These are phyloP conservation scores for Penicillium oxalicum DNA, from an alignment of 2,329 filamentous ascomycete species.

Conservation along the genomic window DNA sequence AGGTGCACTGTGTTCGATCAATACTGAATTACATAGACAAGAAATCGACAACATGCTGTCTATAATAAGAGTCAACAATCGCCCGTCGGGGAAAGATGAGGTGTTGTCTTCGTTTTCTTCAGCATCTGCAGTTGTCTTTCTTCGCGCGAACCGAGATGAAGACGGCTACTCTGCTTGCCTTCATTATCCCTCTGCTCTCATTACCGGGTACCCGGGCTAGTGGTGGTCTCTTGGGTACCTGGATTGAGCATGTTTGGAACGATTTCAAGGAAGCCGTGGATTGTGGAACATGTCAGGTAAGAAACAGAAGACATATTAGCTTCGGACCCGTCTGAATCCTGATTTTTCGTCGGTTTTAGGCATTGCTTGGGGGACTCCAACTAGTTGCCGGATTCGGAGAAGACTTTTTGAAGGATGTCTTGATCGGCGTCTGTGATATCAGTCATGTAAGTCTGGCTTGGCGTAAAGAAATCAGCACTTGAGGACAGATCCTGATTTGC, in stretches of 20 bases:
- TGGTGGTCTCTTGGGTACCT: slow-evolving; percentile 4
- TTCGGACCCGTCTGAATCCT: too few relatives aligned
- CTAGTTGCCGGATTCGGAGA: slow-evolving; percentile 42
- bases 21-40: not conserved
- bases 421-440: slow-evolving; percentile 33
- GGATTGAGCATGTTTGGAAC: slow-evolving; percentile 23
- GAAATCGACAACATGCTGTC: not conserved
- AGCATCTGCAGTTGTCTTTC: too few relatives aligned
- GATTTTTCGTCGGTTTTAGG: slow-evolving; percentile 8
- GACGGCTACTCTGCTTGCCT: slow-evolving; percentile 6
- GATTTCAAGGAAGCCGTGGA: slow-evolving; percentile 28
- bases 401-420: slow-evolving; percentile 34
- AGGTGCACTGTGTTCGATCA: not conserved
- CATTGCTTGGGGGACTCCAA: slow-evolving; percentile 40
- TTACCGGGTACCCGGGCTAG: slow-evolving; percentile 8
- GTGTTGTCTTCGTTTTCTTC: not conserved
- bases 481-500: not conserved
- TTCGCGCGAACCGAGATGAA: slow-evolving; percentile 8
- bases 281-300: slow-evolving; percentile 31
- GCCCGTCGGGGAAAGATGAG: not conserved
- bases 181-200: slow-evolving; percentile 7
- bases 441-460: slow-evolving; percentile 25
- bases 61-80: too few relatives aligned
- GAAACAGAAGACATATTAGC: too few relatives aligned
- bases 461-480: too few relatives aligned